phyloP scores from a whole-genome alignment of 2,329 filamentous ascomycete genomes.

The Fusarium humuli region DNA sequence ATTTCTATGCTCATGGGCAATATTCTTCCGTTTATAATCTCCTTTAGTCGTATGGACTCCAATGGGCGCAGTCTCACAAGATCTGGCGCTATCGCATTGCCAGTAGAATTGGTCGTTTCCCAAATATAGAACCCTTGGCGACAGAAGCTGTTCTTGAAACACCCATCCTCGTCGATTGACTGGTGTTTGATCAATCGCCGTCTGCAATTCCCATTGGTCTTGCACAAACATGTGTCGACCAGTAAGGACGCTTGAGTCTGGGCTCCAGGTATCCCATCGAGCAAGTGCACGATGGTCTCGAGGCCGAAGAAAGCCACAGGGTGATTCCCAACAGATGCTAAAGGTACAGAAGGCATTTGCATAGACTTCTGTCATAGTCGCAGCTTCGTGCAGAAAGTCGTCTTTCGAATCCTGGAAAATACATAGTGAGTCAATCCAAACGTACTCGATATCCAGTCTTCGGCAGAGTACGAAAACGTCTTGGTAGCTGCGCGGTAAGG shows the following conservation, averaged over 20 bases:
- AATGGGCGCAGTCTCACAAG: not conserved
- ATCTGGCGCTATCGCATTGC: not conserved
- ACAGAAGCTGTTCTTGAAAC: slow-evolving; percentile 5
- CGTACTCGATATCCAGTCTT: not conserved
- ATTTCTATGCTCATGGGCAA: too few species aligned
- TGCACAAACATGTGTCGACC: not conserved
- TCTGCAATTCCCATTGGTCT: not conserved
- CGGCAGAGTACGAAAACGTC: not conserved
- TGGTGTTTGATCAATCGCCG: not conserved
- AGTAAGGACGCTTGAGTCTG: not conserved
- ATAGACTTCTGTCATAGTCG: slow-evolving; percentile 1
- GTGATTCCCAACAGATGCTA: not conserved
- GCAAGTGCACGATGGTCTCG: not conserved
- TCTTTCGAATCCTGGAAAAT: slow-evolving; percentile 2
- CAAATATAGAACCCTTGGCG: not conserved
- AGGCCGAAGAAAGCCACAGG: not conserved
- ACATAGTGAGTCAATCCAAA: slow-evolving; percentile 8
- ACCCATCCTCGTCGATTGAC: slow-evolving; percentile 11
- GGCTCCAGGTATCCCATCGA: not conserved
- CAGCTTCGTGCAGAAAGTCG: not conserved
- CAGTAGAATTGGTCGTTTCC: slow-evolving; percentile 3
- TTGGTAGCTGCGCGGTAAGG: not conserved
- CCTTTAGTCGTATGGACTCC: too few species aligned
- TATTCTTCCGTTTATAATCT: not conserved
- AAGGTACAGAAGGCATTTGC: slow-evolving; percentile 5